Base-by-base conservation (phyloP, 208 protist genomes). In the Phytomonas sp. region DNA sequence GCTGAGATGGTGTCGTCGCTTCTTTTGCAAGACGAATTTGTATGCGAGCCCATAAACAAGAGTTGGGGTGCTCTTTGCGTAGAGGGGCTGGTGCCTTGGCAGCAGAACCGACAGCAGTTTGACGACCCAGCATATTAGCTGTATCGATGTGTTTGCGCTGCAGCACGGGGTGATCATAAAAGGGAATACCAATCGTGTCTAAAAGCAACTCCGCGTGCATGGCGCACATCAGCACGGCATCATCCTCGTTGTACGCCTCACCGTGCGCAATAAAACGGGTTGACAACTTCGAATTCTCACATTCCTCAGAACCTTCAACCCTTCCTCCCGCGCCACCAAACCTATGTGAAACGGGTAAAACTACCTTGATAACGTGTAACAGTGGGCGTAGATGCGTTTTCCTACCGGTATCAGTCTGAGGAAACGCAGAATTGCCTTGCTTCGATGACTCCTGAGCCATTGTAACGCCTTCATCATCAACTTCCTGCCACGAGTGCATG, bases 201-300 rank as follows among this genome's bases (percentile, higher is more conserved):
- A 96, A 75, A 3, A 96, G 71, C 5, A 94, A 72, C 73, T 96
- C 88, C 8, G 88, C 87, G 62, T 96, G 91, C 65, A 92, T 82
- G 51, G 80, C 77, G 73, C 88, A 96, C 80, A 96, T 76, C 6
- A 85, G 60, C 32, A 87, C 4, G 11, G 91, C 81, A 13, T 93
- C 89, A 46, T 78, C 77, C 37, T 74, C 75, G 26, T 76, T 82
- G 60, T 87, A 85, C 5, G 79, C 85, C 75, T 96, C 91, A 6
- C 91, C 91, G 32, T 85, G 76, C n/a, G 90, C 90, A 8, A 83
- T 74, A 66, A 69, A 56, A 56, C 46, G 46, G 17, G 1, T 17
- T 23, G 46, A 8, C 46, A 56, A 56, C 46, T 56, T 26, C 13
- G 20, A 23, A 56, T 56, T 23, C 8, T 26, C 20, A 56, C 20